Evolutionary conservation across 2,329 filamentous ascomycete species (phyloP), one percentile per base, ranked within the genome.

Genomic region (Cytospora leucostoma): DNA sequence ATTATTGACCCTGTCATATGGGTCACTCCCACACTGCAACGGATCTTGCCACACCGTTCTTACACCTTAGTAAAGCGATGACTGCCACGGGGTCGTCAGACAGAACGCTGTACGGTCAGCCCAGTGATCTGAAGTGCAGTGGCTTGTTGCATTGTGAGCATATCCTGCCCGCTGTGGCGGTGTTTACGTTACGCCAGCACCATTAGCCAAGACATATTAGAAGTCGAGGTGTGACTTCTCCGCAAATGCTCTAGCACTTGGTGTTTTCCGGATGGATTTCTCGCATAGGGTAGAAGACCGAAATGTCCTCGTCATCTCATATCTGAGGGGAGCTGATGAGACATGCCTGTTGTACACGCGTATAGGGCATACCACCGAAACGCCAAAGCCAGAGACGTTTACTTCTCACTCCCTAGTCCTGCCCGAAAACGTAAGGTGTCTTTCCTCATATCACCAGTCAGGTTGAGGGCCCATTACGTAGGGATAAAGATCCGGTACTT

Each of bases 381-480:
- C 27, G 47, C 32, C 12, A 54, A 47, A 47, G 11, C n/a, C 44
- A 21, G 44, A 8, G n/a, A 35, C 50, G 38, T 33, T n/a, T n/a
- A 12, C n/a, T 33, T n/a, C 13, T 17, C 33, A 33, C 15, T 12
- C 51, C 17, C 32, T 33, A 7, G 10, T 11, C 32, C 12, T n/a
- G 34, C 58, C 38, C 21, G n/a, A 52, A 17, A 37, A n/a, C 15
- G 47, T 17, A 10, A 5, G 12, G n/a, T 33, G 34, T 21, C n/a
- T 40, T n/a, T n/a, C 51, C 34, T 6, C 27, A 27, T 15, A 6
- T 54, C 40, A 72, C 71, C 71, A 72, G 27, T 66, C 66, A 8
- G 63, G 33, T 40, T 65, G 53, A 3, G 66, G 68, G 7, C 64
- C 67, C 65, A 67, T 57, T 17, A 68, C 70, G 52, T 70, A 74